Evolutionary conservation across 345 rosid species (phyloP).

Genomic region (Citrus maxima): DNA sequence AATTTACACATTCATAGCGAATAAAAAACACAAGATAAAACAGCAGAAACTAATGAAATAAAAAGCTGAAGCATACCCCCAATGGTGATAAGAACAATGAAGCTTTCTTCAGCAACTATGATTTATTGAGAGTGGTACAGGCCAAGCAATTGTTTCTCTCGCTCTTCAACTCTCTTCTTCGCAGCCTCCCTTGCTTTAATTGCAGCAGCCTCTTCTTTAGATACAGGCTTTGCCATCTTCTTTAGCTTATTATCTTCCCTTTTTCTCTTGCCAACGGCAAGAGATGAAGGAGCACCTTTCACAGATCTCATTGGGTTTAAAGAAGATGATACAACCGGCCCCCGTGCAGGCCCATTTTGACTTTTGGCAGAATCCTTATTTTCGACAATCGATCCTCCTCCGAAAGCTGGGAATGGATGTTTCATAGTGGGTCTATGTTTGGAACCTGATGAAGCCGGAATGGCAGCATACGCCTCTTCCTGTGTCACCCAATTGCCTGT

Average conservation of each 20-base stretch:
- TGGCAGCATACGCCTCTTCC: conserved; percentile 71
- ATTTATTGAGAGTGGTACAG: conserved; percentile 67
- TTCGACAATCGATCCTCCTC: conserved; percentile 27
- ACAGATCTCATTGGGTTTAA: conserved; percentile 60
- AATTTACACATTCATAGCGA: background rate
- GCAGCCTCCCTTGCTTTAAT: conserved; percentile 95
- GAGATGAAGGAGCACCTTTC: conserved; percentile 69
- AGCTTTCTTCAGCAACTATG: conserved; percentile 10
- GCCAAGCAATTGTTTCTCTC: conserved; percentile 87
- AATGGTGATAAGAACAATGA: background rate
- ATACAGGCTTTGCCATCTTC: conserved; percentile 59
- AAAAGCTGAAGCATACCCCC: conserved; percentile 18
- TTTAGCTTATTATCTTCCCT: conserved; percentile 62
- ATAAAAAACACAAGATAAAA: background rate
- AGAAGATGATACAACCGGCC: conserved; percentile 57
- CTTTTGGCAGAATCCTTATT: conserved; percentile 26
- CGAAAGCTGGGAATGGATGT: conserved; percentile 31
- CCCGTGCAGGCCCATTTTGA: conserved; percentile 45
- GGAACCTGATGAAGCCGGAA: conserved; percentile 33
- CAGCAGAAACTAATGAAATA: background rate
- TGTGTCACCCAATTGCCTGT: conserved; percentile 88
- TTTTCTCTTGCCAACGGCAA: conserved; percentile 66
- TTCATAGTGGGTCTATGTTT: conserved; percentile 38
- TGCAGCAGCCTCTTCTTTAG: conserved; percentile 79
- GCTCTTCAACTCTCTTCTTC: conserved; percentile 82